phyloP scores from a whole-genome alignment of 2,329 filamentous ascomycete species.

The Aureobasidium lini region DNA sequence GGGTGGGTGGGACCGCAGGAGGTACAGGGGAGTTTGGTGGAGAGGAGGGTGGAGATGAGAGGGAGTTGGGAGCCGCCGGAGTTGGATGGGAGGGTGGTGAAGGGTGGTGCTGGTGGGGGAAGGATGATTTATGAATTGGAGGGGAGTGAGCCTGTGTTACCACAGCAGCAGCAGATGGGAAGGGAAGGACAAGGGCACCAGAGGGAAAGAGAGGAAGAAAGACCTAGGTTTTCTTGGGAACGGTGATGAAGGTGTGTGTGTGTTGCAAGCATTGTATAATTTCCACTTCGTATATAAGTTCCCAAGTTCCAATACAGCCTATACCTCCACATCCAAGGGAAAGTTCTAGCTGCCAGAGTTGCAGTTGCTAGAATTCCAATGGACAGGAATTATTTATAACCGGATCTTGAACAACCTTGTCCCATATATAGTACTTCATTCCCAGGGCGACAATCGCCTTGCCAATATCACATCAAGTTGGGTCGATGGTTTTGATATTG shows the following conservation, averaged over 20 bases:
- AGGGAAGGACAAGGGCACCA: not conserved
- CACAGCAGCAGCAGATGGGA: not conserved
- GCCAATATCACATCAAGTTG: too few relatives aligned
- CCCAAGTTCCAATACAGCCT: too few relatives aligned
- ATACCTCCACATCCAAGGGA: not conserved
- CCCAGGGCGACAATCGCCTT: too few relatives aligned
- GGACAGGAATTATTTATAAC: too few relatives aligned
- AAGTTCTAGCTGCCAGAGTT: too few relatives aligned
- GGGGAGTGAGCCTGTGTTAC: not conserved
- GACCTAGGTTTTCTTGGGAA: conserved; percentile 1
- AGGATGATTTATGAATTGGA: not conserved
- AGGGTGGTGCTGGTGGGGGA: not conserved
- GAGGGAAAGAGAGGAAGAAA: not conserved
- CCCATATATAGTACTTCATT: too few relatives aligned
- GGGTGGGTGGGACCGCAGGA: not conserved
- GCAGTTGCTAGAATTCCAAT: too few relatives aligned
- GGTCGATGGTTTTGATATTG: too few relatives aligned
- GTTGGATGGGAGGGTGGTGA: not conserved
- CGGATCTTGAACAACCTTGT: too few relatives aligned
- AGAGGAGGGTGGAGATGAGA: not conserved
- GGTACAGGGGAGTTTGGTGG: not conserved
- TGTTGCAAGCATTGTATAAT: too few relatives aligned
- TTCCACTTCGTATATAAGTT: too few relatives aligned
- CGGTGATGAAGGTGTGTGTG: not conserved
- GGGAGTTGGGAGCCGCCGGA: conserved; percentile 6